Base-by-base conservation (phyloP, 768 basidiomycete species). In the Naematelia encephala region DNA sequence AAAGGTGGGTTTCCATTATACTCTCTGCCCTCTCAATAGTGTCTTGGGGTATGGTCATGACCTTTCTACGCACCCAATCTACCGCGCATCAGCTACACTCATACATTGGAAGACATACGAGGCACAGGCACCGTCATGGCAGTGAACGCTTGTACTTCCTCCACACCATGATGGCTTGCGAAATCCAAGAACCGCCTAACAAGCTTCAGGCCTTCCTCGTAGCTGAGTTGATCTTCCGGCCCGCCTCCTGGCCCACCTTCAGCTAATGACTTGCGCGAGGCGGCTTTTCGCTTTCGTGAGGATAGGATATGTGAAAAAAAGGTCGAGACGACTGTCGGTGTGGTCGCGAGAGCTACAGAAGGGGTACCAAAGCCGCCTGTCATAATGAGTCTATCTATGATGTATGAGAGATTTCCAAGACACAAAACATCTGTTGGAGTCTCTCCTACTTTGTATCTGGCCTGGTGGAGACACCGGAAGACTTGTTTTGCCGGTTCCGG, bases 141-240 rank as follows among this genome's bases (percentile, higher is more conserved):
- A 11, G 76, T 77, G 54, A 77, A 77, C 5, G 64, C 62, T 59
- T 79, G 78, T 10, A 77, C 66, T 39, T 79, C 77, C 55, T 73
- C 74, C 2, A 79, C 69, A 3, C 75, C 71, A 58, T 77, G 75
- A 48, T 64, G 69, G 47, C 74, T 69, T 1, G 76, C 71, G 52
- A 72, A 77, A 4, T 70, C 70, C 13, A 79, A 59, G 53, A 79
- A 79, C 23, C 69, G 52, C 28, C 72, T 58, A 21, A 78, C 69
- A 34, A 79, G 73, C 53, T 73, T 69, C 42, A 77, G 29, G 14
- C 72, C 76, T 58, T 78, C 78, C 47, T 77, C 73, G 56, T 77
- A 79, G 29, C 60, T 67, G 50, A 79, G 48, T 47, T 79, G 66
- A 23, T 70, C 62, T 61, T 67, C 56, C 26, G 69, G 52, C 42